phyloP scores from a whole-genome alignment of 768 basidiomycete species.

The Lyophyllum semitale region DNA sequence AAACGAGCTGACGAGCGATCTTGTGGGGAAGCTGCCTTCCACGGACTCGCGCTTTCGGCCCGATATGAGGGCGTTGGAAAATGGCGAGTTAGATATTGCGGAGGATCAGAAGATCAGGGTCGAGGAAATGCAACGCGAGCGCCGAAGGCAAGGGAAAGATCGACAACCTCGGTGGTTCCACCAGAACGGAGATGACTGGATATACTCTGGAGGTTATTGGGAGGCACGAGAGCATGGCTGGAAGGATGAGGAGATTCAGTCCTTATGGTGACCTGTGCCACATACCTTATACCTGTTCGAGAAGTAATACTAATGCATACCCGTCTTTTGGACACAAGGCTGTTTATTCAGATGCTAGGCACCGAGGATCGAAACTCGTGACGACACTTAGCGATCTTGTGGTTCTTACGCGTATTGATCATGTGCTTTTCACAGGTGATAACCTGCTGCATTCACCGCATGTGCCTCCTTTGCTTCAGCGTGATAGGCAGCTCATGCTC shows the following conservation, averaged over 20 bases:
- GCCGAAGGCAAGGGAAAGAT: slow-evolving; percentile 63
- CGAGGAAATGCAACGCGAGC: slow-evolving; percentile 76
- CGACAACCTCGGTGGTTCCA: slow-evolving; percentile 75
- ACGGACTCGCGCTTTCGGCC: slow-evolving; percentile 85
- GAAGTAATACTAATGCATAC: background rate
- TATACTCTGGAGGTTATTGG: slow-evolving; percentile 83
- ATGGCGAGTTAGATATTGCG: slow-evolving; percentile 69
- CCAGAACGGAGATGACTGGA: slow-evolving; percentile 70
- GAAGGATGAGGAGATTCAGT: slow-evolving; percentile 48
- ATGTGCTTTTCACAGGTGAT: background rate
- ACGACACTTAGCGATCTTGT: background rate
- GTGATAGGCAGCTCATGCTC: background rate
- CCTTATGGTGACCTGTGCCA: slow-evolving; percentile 59
- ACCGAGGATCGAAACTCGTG: background rate
- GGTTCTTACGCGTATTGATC: background rate
- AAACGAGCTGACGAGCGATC: slow-evolving; percentile 75
- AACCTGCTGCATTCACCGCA: slow-evolving; percentile 19
- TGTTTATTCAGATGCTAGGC: background rate
- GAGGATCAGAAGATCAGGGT: slow-evolving; percentile 72
- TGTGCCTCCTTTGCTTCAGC: slow-evolving; percentile 1
- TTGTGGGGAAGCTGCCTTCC: slow-evolving; percentile 64
- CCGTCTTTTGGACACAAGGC: slow-evolving; percentile 3
- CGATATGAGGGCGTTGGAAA: slow-evolving; percentile 82
- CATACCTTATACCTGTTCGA: background rate
- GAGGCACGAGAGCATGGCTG: slow-evolving; percentile 68